Evolutionary conservation across 1,284 basidiomycete genomes (phyloP), one percentile per base, ranked within the genome.

Genomic region (Microbotryum scabiosae): DNA sequence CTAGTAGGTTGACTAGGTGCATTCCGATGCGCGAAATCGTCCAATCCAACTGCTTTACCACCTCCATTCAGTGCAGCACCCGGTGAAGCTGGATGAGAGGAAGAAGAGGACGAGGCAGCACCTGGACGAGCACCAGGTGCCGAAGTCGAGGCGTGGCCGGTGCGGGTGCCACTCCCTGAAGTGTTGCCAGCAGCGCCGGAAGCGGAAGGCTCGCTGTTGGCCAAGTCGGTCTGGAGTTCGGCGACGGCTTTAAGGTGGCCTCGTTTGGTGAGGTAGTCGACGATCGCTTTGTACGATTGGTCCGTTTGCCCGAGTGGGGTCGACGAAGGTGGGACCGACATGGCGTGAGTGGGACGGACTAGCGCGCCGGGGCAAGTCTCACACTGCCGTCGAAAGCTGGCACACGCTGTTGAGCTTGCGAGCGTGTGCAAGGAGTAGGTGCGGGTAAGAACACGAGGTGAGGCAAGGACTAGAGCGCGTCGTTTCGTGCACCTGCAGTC

Each of bases 231-330:
- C 30, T 83, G 79, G 69, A 92, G 79, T 41, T 83, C 83, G 62
- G 85, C 82, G 73, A 90, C 87, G 14, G 88, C 88, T 49, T 81
- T 79, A 69, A 82, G 79, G 75, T 90, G 86, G 5, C 93, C 92
- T 55, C 90, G 82, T 28, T 84, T 78, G 57, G 85, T 85, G 53
- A 96, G 80, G 75, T 94, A 97, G 60, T 92, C 88, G 63, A 90
- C 78, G 48, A 96, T 64, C 49, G 62, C 59, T 20, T 60, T 57
- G 55, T 58, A 65, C 26, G 60, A 60, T 16, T 59, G 61, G 25
- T 66, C 66, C 3, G 61, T 58, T 49, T 52, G 55, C 1, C 55
- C 51, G 10, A 26, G 26, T 3, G 41, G 14, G 5, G 47, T 20
- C 3, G 47, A 20, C 2, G 46, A 20, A 5, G 58, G 55, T 8